These are phyloP conservation scores for Paramecium sonneborni DNA, from an alignment of 73 alveolate species.

Conservation along the genomic window DNA sequence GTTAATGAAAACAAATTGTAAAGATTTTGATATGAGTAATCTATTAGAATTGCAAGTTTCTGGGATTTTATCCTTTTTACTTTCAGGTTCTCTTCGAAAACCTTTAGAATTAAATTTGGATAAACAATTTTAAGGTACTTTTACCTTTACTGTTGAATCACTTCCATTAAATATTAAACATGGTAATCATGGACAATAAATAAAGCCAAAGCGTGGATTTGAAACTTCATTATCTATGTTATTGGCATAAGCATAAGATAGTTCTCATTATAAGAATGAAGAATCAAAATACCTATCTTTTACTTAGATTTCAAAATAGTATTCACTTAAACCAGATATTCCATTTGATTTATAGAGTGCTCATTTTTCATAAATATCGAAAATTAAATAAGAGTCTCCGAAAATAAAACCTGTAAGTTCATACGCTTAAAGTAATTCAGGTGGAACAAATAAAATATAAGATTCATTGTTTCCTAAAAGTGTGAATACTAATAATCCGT, in stretches of 20 bases:
- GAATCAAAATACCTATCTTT: conserved; percentile 18
- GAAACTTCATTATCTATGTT: conserved; percentile 49
- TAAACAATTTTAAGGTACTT: neutral
- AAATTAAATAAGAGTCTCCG: conserved; percentile 35
- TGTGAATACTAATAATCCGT: neutral
- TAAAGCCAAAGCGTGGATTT: conserved; percentile 3
- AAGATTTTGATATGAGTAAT: conserved; percentile 19
- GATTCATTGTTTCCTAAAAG: conserved; percentile 32
- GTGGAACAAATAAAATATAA: conserved; percentile 17
- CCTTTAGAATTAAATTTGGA: neutral
- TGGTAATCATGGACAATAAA: neutral
- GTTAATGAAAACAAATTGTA: neutral
- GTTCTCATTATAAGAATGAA: conserved; percentile 35
- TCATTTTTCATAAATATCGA: conserved; percentile 46
- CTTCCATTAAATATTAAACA: neutral
- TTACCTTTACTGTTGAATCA: neutral
- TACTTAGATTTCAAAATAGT: conserved; percentile 13
- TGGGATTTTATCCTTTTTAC: neutral
- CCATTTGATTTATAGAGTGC: conserved; percentile 56
- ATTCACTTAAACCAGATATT: neutral
- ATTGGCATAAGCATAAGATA: conserved; percentile 36
- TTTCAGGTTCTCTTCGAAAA: conserved; percentile 28
- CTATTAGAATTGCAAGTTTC: neutral
- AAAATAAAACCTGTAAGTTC: neutral
- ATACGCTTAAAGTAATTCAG: neutral